A percentile compares a stretch with the other conserved stretches of the same genome.
These are phyloP conservation scores for Fusarium graminum DNA, from an alignment of 2,329 filamentous ascomycete genomes.

Conservation along the genomic window DNA sequence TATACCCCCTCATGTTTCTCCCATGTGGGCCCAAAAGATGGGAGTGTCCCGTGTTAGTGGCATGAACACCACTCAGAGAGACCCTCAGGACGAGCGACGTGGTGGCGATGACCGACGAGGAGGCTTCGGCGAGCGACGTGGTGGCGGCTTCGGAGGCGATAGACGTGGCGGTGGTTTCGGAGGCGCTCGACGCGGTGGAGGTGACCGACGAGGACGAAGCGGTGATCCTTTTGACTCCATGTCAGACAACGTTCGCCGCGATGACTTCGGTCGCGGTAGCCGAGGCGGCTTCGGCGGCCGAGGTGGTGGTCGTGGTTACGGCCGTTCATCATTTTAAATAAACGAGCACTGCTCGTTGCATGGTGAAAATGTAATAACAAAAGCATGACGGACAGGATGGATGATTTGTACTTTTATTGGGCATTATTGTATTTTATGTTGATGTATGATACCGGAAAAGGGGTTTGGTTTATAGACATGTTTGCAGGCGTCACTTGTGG, in stretches of 20 bases:
- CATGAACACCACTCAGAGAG: slow-evolving; percentile 52
- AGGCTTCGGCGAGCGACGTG: slow-evolving; percentile 10
- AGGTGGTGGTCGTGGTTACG: slow-evolving; percentile 26
- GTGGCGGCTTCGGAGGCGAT: slow-evolving; percentile 2
- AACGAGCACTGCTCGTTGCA: not conserved
- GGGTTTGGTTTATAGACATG: slow-evolving; percentile 45
- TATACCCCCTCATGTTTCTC: slow-evolving; percentile 58
- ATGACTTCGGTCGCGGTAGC: slow-evolving; percentile 34
- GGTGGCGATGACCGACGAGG: slow-evolving; percentile 8
- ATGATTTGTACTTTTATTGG: slow-evolving; percentile 49
- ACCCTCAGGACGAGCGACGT: slow-evolving; percentile 15
- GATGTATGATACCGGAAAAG: slow-evolving; percentile 46
- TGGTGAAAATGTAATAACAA: slow-evolving; percentile 42
- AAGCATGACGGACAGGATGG: slow-evolving; percentile 36
- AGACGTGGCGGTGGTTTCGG: slow-evolving; percentile 3
- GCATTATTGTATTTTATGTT: slow-evolving; percentile 43
- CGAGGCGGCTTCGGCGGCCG: slow-evolving; percentile 14
- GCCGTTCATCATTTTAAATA: slow-evolving; percentile 26
- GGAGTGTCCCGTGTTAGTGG: slow-evolving; percentile 50
- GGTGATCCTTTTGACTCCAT: slow-evolving; percentile 48
- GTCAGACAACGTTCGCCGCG: slow-evolving; percentile 46
- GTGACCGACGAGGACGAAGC: slow-evolving; percentile 23
- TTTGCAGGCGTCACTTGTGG: slow-evolving; percentile 44
- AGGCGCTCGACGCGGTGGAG: slow-evolving; percentile 7
- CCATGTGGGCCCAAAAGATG: slow-evolving; percentile 49